phyloP scores from a whole-genome alignment of 106 monocot genomes.

The Narthecium ossifragum region DNA sequence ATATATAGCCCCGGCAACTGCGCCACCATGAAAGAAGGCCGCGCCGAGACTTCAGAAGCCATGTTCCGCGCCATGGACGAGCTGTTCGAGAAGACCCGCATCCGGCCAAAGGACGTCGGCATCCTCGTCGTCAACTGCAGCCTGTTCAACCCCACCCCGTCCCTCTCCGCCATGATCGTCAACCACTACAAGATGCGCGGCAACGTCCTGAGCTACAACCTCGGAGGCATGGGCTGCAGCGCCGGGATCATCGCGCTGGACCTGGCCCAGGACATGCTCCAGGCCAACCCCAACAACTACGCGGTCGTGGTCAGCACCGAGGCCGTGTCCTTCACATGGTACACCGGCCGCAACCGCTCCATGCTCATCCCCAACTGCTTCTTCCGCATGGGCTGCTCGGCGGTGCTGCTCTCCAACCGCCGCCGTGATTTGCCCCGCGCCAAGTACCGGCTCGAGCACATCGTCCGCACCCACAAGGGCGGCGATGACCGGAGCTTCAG shows the following conservation, averaged over 20 bases:
- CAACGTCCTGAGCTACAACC: constrained; percentile 69
- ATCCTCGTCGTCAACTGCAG: constrained; percentile 73
- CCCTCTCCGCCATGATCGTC: constrained; percentile 77
- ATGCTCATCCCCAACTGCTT: constrained; percentile 83
- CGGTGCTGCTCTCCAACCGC: constrained; percentile 57
- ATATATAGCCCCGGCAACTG: constrained; percentile 43
- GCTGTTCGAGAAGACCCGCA: constrained; percentile 61
- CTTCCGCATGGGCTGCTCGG: constrained; percentile 69
- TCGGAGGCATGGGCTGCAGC: constrained; percentile 78
- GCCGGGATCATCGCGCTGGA: constrained; percentile 66
- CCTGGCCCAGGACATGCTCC: constrained; percentile 61
- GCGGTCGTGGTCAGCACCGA: constrained; percentile 74
- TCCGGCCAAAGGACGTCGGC: constrained; percentile 68
- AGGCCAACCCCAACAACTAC: constrained; percentile 62
- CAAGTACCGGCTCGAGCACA: constrained; percentile 72
- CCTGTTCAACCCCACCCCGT: constrained; percentile 75
- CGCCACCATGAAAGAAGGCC: constrained; percentile 77
- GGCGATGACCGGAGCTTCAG: constrained; percentile 68
- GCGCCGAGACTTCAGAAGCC: constrained; percentile 40
- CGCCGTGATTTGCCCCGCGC: constrained; percentile 53
- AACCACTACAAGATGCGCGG: constrained; percentile 99
- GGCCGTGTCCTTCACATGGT: constrained; percentile 68
- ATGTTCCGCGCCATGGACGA: constrained; percentile 74
- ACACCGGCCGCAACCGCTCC: constrained; percentile 44
- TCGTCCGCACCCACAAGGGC: constrained; percentile 76